Evolutionary conservation across 176 grass and related monocot species (phyloP).

Genomic region (Oropetium thomaeum): DNA sequence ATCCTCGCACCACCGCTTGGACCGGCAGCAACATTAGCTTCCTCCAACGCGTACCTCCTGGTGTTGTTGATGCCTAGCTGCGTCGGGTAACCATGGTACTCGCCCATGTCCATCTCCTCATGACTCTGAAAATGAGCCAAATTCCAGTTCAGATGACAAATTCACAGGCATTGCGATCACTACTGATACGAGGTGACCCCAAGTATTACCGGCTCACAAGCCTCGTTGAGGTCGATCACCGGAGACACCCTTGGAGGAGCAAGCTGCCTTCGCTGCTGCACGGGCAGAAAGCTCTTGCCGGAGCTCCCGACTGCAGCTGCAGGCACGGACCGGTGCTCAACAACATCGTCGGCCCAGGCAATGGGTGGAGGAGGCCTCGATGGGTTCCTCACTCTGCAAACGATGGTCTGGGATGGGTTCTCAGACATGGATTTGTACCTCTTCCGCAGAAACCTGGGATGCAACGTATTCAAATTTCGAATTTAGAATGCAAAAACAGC

Average conservation of each 20-base stretch:
- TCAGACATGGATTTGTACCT: constrained; percentile 39
- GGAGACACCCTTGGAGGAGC: constrained; percentile 25
- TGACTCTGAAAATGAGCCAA: constrained; percentile 35
- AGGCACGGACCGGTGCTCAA: background rate
- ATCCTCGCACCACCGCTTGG: constrained; percentile 32
- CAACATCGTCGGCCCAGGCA: background rate
- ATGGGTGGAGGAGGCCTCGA: background rate
- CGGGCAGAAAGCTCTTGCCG: constrained; percentile 6
- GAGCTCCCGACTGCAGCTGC: background rate
- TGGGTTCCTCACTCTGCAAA: constrained; percentile 45
- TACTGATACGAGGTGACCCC: background rate
- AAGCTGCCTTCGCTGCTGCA: constrained; percentile 12
- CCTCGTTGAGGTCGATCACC: constrained; percentile 66
- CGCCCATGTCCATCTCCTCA: constrained; percentile 43
- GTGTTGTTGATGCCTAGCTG: background rate
- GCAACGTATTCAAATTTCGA: background rate
- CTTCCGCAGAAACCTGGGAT: constrained; percentile 51
- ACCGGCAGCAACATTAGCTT: background rate
- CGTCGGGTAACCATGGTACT: constrained; percentile 20
- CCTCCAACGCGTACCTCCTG: constrained; percentile 32
- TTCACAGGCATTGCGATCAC: background rate
- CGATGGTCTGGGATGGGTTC: constrained; percentile 42
- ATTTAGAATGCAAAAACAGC: background rate
- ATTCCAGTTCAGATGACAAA: constrained; percentile 1
- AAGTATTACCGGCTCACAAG: constrained; percentile 49